Base-by-base conservation (phyloP, 495 filamentous ascomycete genomes). In the Opeltia flavorubescens region DNA sequence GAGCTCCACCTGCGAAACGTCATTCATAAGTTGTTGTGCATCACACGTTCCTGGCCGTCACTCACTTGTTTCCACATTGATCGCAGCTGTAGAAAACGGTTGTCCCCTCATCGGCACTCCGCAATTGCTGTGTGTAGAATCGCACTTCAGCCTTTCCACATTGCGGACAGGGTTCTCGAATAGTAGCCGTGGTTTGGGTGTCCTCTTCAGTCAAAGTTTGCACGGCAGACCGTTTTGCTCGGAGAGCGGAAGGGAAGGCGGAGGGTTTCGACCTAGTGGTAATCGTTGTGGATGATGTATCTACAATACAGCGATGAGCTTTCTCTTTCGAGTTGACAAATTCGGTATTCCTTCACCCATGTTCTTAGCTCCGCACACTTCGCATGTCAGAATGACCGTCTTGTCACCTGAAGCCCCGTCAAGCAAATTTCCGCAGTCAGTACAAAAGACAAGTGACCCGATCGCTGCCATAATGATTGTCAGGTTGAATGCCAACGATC, bases 71-170 rank as follows among this genome's bases (percentile, higher is more conserved):
- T 47, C 86, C 84, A 58, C 88, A 95, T 31, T 64, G 52, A 26
- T 82, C 77, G 65, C 88, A 95, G 24, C 72, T 80, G 61, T 84
- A 93, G 54, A 94, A 88, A 30, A 91, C 80, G 2, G 88, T 94
- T 53, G 78, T 84, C 43, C 93, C 93, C 74, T 96, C 93, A 62
- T 96, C 91, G 4, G 91, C 93, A 68, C 86, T 80, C 48, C 89
- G 76, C 59, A 95, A 66, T 61, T 98, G 93, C 41, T 86, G 75
- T 2, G 85, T 81, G 25, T 81, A 84, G 60, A 76, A 96, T 58
- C 78, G 83, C 63, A 96, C 85, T 57, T 94, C 83, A 38, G 75
- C 78, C 43, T 77, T 72, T 5, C 82, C 87, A 60, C 89, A 96
- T 52, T 83, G 77, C 8, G 79, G 74, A 55, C 91, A 96, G 18